A percentile compares a stretch with the other conserved stretches of the same genome.
These are phyloP conservation scores for Linanthus parryae DNA, from an alignment of 148 eudicot species.

Conservation along the genomic window DNA sequence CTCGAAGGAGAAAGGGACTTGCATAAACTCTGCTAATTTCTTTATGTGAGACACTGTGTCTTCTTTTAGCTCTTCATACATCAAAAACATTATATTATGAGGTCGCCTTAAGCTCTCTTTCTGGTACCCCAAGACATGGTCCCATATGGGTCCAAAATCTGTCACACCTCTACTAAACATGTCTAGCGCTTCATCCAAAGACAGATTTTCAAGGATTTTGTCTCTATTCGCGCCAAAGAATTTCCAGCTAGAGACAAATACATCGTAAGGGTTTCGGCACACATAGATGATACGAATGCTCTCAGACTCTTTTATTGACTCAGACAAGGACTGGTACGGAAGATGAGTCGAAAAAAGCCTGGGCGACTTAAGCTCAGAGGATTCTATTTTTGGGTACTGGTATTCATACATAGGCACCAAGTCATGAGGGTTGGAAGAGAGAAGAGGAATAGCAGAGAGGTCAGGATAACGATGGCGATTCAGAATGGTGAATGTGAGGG, in stretches of 20 bases:
- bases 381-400: background rate
- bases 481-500: no score
- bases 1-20: slow-evolving; percentile 10
- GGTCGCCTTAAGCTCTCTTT: background rate
- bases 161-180: background rate
- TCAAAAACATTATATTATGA: slow-evolving; percentile 17
- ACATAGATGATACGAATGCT: background rate
- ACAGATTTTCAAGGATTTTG: background rate
- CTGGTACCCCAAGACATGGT: background rate
- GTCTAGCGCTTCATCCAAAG: background rate
- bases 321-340: background rate
- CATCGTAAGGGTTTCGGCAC: slow-evolving; percentile 2
- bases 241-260: background rate
- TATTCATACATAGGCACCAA: background rate
- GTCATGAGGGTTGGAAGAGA: background rate
- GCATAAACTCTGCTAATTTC: slow-evolving; percentile 17
- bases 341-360: background rate
- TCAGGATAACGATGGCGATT: background rate
- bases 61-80: slow-evolving; percentile 20
- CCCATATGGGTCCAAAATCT: background rate
- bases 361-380: background rate
- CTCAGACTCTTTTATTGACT: background rate
- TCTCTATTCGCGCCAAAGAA: background rate
- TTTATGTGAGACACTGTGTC: slow-evolving; percentile 12
- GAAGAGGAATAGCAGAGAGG: background rate